These are phyloP conservation scores for Monoraphidium neglectum DNA, from an alignment of 139 green algal genomes.

Conservation along the genomic window DNA sequence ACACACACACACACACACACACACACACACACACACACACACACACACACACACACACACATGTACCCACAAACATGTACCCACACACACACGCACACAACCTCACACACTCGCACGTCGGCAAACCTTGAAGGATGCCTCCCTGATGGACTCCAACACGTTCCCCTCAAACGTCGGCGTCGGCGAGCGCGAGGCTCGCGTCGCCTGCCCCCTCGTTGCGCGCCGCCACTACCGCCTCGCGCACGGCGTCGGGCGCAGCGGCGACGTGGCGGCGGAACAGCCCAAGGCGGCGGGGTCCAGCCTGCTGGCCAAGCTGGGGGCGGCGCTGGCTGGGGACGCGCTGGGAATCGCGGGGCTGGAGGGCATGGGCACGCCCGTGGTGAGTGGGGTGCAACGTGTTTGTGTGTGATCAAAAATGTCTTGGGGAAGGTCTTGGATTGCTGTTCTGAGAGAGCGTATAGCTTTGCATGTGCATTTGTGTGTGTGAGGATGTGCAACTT, in stretches of 20 bases:
- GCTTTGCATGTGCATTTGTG: neutral
- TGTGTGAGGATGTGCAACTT: neutral
- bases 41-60: neutral
- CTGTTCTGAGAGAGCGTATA: neutral
- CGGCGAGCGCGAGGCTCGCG: constrained; percentile 91
- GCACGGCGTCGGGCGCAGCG: constrained; percentile 92
- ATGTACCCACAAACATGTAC: neutral
- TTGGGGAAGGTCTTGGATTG: neutral
- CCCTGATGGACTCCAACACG: constrained; percentile 97
- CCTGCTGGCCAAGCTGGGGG: constrained; percentile 78
- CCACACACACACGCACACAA: neutral
- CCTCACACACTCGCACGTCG: too few species aligned
- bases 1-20: neutral
- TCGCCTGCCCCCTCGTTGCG: constrained; percentile 79
- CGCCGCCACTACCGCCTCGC: constrained; percentile 78
- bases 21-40: neutral
- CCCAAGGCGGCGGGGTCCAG: constrained; percentile 92
- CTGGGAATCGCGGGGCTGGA: constrained; percentile 59
- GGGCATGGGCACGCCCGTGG: constrained; percentile 48
- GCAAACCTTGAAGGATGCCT: constrained; percentile 66
- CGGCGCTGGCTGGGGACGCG: constrained; percentile 77
- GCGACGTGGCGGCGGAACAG: constrained; percentile 93
- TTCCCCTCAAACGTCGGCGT: constrained; percentile 91
- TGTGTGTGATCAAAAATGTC: neutral
- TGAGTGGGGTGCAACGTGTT: neutral